Base-by-base conservation (phyloP, 1,139 yeast genomes). In the Yamadazyma diospyri region DNA sequence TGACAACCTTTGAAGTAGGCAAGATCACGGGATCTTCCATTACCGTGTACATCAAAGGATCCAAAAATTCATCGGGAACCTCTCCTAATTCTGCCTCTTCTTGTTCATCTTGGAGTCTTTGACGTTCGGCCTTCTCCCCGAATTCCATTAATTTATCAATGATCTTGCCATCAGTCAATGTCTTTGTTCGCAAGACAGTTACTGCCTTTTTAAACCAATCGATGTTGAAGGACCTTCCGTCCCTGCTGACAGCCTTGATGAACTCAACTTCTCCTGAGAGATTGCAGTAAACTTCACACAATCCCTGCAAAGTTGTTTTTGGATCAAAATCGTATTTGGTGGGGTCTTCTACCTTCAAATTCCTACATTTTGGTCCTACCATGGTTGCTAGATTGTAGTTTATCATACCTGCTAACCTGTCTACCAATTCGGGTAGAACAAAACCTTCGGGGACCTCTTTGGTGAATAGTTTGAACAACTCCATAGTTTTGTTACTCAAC, bases 21-120 rank as follows among this genome's bases (percentile, higher is more conserved):
- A 94, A 70, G 16, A 76, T 81, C 4, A 94, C 98, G 0, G 99
- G 99, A 54, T 94, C 95, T 47, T 80, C 85, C 98, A 94, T 94
- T 28, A 94, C 55, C 0, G 96, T 85, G 55, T 72, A 89, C 97
- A 94, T 89, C 47, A 94, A 73, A 7, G 99, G 98, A 63, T 94
- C 99, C 51, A 94, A 72, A 54, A 81, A 92, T 56, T 94, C 98
- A 53, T 94, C 98, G 1, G 99, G 99, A 16, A 86, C 73, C 35
- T 94, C 98, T 11, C 95, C 97, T 46, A 87, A 69, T 51, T 87
- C 96, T 44, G 78, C 55, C 45, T 89, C 97, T 49, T 86, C 95
- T 42, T 80, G 84, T 43, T 80, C 87, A 41, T 85, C 94, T 17
- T 69, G 72, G 25, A 66, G 50, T 50, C 78, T 75, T 34, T 78